Base-by-base conservation (phyloP, 805 yeast species). In the Candida chauliodis region DNA sequence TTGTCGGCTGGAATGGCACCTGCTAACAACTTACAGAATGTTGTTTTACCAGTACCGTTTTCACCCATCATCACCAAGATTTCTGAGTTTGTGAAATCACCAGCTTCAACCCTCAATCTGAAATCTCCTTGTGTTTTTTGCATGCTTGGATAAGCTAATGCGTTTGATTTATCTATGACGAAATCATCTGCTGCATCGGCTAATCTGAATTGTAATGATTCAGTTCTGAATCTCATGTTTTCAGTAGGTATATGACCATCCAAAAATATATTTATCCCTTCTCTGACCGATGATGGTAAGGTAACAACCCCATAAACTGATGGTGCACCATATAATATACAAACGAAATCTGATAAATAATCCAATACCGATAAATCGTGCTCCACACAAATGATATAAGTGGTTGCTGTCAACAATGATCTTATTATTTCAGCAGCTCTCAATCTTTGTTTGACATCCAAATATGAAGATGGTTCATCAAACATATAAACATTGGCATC, bases 51-150 rank as follows among this genome's bases (percentile, higher is more conserved):
- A 14, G 99, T 93, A 72, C 99, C 99, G 65, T 93, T 93, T 71
- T 93, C 99, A 61, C 99, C 99, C 95, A 93, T 91, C 96, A 93
- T 87, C 41, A 93, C 99, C 55, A 93, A 76, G 53, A 93, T 93
- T 72, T 93, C 99, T 30, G 96, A 86, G 63, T 93, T 95, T 40
- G 95, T 82, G 69, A 91, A 93, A 42, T 84, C 90, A 69, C 99
- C 99, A 31, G 77, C 57, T 56, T 86, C 84, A 44, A 93, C 83
- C 42, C 66, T 71, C 61, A 93, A 75, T 58, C 78, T 80, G 84
- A 93, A 93, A 65, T 90, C 97, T 58, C 99, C 99, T 73, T 90
- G 91, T 30, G 97, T 89, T 76, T 88, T 90, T 40, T 63, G 57
- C 95, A 93, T 83, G 21, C 71, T 51, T 41, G 96, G 96, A 59